Conservation (phyloP, 148 eudicot genomes). For the Fagopyrum tataricum region DNA sequence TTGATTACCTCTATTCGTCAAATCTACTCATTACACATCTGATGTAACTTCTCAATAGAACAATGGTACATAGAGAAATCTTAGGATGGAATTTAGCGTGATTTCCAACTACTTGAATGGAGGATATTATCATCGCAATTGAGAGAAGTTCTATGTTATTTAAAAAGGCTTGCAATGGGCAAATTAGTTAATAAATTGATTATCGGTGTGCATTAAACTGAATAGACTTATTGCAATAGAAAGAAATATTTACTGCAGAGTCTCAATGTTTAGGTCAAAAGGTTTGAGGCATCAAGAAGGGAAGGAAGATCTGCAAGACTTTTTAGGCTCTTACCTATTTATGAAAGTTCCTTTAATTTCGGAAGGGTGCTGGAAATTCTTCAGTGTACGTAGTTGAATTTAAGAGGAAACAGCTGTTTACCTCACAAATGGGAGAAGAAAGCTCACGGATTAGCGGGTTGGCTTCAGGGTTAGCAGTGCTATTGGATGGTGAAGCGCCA, state of each 20-base stretch:
- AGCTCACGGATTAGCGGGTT: slow-evolving; percentile 50
- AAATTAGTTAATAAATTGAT: not conserved
- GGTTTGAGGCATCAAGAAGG: slow-evolving; percentile 46
- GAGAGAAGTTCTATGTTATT: too few relatives aligned
- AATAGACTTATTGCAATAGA: not conserved
- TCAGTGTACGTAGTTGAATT: slow-evolving; percentile 2
- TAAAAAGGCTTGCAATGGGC: too few relatives aligned
- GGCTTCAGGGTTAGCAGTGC: slow-evolving; percentile 73
- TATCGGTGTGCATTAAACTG: not conserved
- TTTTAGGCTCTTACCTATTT: slow-evolving; percentile 57
- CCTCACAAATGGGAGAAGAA: slow-evolving; percentile 64
- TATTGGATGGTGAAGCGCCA: slow-evolving; percentile 48
- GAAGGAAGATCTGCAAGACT: slow-evolving; percentile 4
- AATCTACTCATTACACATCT: too few relatives aligned
- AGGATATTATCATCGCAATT: too few relatives aligned
- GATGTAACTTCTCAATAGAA: too few relatives aligned
- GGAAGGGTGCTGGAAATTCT: not conserved
- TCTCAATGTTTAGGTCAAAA: not conserved
- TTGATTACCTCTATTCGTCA: too few relatives aligned
- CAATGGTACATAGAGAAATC: too few relatives aligned
- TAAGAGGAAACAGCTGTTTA: slow-evolving; percentile 20
- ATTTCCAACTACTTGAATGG: too few relatives aligned
- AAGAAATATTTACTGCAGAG: not conserved
- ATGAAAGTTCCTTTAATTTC: slow-evolving; percentile 23
- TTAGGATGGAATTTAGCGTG: too few relatives aligned